Percentiles rank a stretch among this genome's conserved stretches.
phyloP scores from a whole-genome alignment of 805 yeast genomes.

The Zygoascus flipseniorum region DNA sequence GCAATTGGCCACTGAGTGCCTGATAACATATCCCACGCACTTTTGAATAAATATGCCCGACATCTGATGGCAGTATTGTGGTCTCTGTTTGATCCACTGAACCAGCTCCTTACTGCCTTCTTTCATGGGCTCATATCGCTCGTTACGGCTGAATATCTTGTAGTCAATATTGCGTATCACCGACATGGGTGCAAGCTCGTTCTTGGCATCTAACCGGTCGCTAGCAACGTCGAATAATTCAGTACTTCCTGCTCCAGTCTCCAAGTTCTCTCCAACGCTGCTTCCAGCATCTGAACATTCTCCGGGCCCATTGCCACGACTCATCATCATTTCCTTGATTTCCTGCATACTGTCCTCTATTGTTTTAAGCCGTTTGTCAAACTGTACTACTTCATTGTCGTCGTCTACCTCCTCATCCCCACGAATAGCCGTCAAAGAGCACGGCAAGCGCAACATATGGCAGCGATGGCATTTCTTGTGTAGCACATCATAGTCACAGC shows the following conservation, averaged over 20 bases:
- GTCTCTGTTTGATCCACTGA: constrained; percentile 38
- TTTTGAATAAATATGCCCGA: constrained; percentile 41
- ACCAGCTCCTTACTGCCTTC: constrained; percentile 37
- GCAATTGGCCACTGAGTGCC: constrained; percentile 41
- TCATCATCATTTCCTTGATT: background rate
- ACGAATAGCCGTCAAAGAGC: constrained; percentile 37
- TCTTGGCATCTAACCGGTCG: constrained; percentile 22
- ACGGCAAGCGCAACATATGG: constrained; percentile 36
- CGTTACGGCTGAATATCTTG: constrained; percentile 16
- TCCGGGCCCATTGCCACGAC: background rate
- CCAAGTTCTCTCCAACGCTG: background rate
- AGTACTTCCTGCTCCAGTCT: background rate
- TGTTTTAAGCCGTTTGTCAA: background rate
- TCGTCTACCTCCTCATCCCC: constrained; percentile 21
- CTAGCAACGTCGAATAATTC: background rate
- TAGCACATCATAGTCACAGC: constrained; percentile 44
- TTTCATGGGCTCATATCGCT: constrained; percentile 26
- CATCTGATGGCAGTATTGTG: constrained; percentile 36
- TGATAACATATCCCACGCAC: constrained; percentile 53
- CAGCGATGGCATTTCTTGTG: constrained; percentile 46
- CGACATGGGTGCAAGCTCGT: constrained; percentile 32
- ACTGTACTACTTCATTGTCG: constrained; percentile 24
- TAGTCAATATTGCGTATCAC: constrained; percentile 14
- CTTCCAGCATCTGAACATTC: background rate
- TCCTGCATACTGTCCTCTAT: background rate